Percentiles rank a stretch among this genome's conserved stretches.
Conservation (phyloP, 2,329 filamentous ascomycete genomes). For the Aspergillus unguis region DNA sequence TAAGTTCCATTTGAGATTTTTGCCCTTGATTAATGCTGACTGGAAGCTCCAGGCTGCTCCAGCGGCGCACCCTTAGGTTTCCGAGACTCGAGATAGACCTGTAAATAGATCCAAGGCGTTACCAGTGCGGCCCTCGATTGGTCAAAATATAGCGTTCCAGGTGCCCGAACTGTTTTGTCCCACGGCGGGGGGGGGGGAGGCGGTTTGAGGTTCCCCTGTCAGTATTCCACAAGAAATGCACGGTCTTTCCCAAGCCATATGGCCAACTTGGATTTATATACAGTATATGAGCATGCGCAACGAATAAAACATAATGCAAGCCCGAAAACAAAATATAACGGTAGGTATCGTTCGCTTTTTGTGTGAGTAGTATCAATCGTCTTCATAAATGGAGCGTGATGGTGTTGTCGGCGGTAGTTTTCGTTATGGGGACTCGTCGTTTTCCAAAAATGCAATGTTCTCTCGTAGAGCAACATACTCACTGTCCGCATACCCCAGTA, state of each 20-base stretch:
- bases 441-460: constrained; percentile 72
- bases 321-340: neutral
- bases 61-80: constrained; percentile 47
- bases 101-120: neutral
- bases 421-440: constrained; percentile 18
- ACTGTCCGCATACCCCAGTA: constrained; percentile 88
- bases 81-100: neutral
- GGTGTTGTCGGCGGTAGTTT: neutral
- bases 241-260: neutral
- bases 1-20: constrained; percentile 35
- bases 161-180: too few species aligned
- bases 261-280: constrained; percentile 2
- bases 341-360: constrained; percentile 11
- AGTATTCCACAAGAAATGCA: neutral
- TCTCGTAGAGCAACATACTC: constrained; percentile 89
- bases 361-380: constrained; percentile 1
- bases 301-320: neutral
- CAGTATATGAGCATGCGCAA: neutral
- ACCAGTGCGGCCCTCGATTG: neutral
- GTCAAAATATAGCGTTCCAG: neutral
- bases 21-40: neutral
- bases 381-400: constrained; percentile 1
- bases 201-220: neutral
- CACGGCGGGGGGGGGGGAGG: too few species aligned
- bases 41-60: constrained; percentile 49